Base-by-base conservation (phyloP, 2,329 filamentous ascomycete species). In the Venturia carpophila region DNA sequence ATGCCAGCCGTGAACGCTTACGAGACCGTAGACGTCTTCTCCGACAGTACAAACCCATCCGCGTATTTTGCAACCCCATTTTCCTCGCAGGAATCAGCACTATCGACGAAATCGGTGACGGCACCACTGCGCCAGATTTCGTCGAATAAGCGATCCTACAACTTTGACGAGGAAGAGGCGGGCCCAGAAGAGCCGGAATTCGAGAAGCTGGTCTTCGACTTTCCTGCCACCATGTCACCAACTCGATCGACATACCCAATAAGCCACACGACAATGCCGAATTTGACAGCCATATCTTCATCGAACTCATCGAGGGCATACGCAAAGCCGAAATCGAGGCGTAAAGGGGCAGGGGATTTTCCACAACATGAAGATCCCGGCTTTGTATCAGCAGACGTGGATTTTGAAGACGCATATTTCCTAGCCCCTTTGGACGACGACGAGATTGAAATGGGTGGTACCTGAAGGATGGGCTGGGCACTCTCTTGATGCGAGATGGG, bases 361-460 rank as follows among this genome's bases (percentile, higher is more conserved):
- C 69, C 75, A 68, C 76, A 69, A 60, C 72, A 71, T 66, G 76
- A 75, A 1, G 17, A 34, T 19, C 17, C 30, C 5, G 52, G 52
- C 5, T 34, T 58, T 68, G 73, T 73, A 13, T 52, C 47, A 5
- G 69, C 76, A 0, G 77, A 77, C 52, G 66, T 71, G 63, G 87
- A 91, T 72, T 91, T 91, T 72, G 86, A 83, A 66, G 88, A 91
- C 66, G 88, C 88, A 0, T 80, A 83, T 0, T 91, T 91, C 61
- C 66, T 79, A 68, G 69, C 68, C 66, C 73, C 73, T 3, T 71
- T 70, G 69, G 70, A 71, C 19, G 65, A 65, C 17, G 39, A 37
- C 13, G 65, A 65, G 21, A 45, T 60, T 6, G 74, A 75, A 63
- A 64, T 64, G 63, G 63, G 24, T 41, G 45, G 37, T 34, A 39